Evolutionary conservation across 2,329 filamentous ascomycete species (phyloP), one percentile per base, ranked within the genome.

Genomic region (Aureobasidium melanogenum): DNA sequence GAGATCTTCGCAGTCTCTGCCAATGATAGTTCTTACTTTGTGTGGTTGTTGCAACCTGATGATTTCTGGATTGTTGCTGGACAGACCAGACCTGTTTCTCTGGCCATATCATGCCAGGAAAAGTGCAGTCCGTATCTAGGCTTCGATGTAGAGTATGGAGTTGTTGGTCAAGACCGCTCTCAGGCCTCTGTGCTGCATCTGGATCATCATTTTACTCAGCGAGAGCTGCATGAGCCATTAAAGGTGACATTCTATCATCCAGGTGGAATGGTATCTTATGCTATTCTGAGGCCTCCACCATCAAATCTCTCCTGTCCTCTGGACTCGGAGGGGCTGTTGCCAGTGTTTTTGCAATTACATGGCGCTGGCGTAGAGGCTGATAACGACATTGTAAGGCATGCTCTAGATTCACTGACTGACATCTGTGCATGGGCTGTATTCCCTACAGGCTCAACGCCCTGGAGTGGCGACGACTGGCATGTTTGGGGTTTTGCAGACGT

Each of bases 391-490:
- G 77, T 79, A 1, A 72, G 77, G 44, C 74, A 78, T 58, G 75
- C 77, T 62, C 69, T 85, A 36, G 77, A 83, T 67, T 70, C 72
- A 22, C 71, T 81, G 1, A 36, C 12, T 36, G 77, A 82, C 62
- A 69, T 84, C 24, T 81, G 79, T 63, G 77, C 80, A 2, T 85
- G 81, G 80, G 72, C 80, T 1, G 56, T 85, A 17, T 79, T 82
- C 65, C 82, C 83, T 10, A 81, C 78, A 3, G 83, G 82, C 24
- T 80, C 80, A 17, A 84, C 81, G 19, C 70, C 80, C 6, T 85
- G 83, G 83, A 82, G 80, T 65, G 79, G 79, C 26, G 82, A 85
- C 69, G 83, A 85, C 66, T 85, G 83, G 83, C 83, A 84, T 67
- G 77, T 73, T 5, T 85, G 82, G 81, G 82, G 82, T 0, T 79